A percentile compares a stretch with the other conserved stretches of the same genome.
Evolutionary conservation across 2,329 filamentous ascomycete species (phyloP).

Genomic region (Tolypocladium ophioglossoides): DNA sequence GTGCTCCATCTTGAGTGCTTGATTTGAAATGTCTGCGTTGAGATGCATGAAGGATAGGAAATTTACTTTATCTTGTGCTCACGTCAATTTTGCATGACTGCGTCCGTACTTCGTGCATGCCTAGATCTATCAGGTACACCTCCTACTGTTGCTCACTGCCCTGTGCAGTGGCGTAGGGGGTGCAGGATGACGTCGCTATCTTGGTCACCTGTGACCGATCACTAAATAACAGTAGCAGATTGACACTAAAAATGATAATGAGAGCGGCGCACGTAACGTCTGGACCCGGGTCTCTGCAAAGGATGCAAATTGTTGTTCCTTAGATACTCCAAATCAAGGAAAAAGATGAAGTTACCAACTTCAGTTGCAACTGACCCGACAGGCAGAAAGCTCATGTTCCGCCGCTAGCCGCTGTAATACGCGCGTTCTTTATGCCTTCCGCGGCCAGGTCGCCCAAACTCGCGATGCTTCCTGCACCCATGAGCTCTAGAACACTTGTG

Average conservation of each 20-base stretch:
- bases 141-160: background rate
- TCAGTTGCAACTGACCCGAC: too few species aligned
- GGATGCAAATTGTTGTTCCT: too few species aligned
- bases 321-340: background rate
- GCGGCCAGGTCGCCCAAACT: constrained; percentile 1
- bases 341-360: too few species aligned
- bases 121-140: too few species aligned
- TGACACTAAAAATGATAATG: too few species aligned
- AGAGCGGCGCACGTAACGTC: too few species aligned
- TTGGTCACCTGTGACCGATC: too few species aligned
- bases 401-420: background rate
- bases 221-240: too few species aligned
- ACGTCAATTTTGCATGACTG: background rate
- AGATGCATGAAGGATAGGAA: background rate
- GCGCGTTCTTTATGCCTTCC: background rate
- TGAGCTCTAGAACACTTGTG: constrained; percentile 5
- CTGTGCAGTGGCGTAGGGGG: too few species aligned
- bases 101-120: too few species aligned
- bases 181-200: too few species aligned
- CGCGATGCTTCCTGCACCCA: constrained; percentile 4
- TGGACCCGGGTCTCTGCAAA: too few species aligned
- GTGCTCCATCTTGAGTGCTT: background rate
- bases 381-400: background rate
- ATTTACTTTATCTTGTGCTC: background rate
- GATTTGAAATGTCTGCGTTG: background rate